A percentile compares a stretch with the other conserved stretches of the same genome.
Evolutionary conservation across 78 protist genomes (phyloP).

Genomic region (Dictyostelium brefeldianum): DNA sequence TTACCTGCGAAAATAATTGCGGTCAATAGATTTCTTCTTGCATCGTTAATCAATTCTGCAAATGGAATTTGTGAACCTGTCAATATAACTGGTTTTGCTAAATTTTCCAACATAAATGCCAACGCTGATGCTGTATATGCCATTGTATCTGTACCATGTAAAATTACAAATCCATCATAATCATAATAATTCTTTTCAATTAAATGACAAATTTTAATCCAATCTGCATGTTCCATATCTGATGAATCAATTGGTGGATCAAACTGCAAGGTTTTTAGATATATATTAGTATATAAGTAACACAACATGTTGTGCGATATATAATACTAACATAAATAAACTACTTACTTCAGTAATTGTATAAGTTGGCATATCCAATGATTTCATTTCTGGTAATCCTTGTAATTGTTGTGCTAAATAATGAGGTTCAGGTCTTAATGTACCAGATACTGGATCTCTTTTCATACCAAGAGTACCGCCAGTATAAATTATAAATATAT

Average conservation of each 20-base stretch:
- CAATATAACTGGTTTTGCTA: slow-evolving; percentile 92
- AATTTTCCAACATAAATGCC: slow-evolving; percentile 93
- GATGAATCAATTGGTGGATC: slow-evolving; percentile 91
- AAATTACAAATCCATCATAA: slow-evolving; percentile 92
- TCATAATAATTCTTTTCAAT: slow-evolving; percentile 86
- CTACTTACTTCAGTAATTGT: slow-evolving; percentile 73
- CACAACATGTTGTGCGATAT: too few species aligned
- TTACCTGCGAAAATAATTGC: slow-evolving; percentile 88
- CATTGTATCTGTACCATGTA: slow-evolving; percentile 96
- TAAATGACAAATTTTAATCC: slow-evolving; percentile 84
- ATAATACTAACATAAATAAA: background rate
- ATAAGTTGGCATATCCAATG: slow-evolving; percentile 57
- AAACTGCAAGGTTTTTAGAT: too few species aligned
- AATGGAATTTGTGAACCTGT: slow-evolving; percentile 96
- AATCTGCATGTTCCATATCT: slow-evolving; percentile 88
- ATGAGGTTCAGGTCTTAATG: slow-evolving; percentile 67
- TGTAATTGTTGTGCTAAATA: slow-evolving; percentile 41
- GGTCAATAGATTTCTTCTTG: slow-evolving; percentile 79
- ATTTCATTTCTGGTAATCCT: slow-evolving; percentile 58
- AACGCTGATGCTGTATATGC: slow-evolving; percentile 94
- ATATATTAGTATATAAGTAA: too few species aligned
- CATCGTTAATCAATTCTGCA: slow-evolving; percentile 75
- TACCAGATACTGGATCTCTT: slow-evolving; percentile 52
- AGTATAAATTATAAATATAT: slow-evolving; percentile 85
- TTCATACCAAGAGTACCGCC: slow-evolving; percentile 94